Percentiles rank a stretch among this genome's conserved stretches.
These are phyloP conservation scores for Cladobotryum protrusum DNA, from an alignment of 2,329 filamentous ascomycete species.

Conservation along the genomic window DNA sequence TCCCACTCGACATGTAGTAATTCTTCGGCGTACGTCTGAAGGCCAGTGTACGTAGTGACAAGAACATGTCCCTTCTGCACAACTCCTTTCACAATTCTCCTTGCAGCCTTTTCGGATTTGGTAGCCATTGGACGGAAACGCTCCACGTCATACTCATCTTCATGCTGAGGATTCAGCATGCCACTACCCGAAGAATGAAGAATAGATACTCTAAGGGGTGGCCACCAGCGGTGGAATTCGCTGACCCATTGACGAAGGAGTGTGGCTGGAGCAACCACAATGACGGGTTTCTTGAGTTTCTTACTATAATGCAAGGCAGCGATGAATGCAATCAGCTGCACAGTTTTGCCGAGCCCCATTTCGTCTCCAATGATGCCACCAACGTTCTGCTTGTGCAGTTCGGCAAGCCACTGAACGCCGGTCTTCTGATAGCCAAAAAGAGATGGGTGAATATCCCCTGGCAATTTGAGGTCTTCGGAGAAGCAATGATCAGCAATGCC, in stretches of 20 bases:
- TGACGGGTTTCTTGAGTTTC: constrained; percentile 74
- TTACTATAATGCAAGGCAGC: constrained; percentile 90
- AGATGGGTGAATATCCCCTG: constrained; percentile 87
- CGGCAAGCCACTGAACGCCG: constrained; percentile 91
- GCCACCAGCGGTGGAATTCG: constrained; percentile 99
- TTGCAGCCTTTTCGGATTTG: constrained; percentile 53
- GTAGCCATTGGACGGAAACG: constrained; percentile 28
- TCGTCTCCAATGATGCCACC: constrained; percentile 96
- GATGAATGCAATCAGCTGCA: constrained; percentile 67
- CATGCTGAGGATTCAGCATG: constrained; percentile 76
- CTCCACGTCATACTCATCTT: constrained; percentile 47
- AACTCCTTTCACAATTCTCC: constrained; percentile 75
- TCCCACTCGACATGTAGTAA: constrained; percentile 83
- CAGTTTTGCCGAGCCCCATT: constrained; percentile 97
- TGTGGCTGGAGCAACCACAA: constrained; percentile 89
- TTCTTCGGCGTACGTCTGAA: constrained; percentile 85
- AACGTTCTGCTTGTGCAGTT: constrained; percentile 81
- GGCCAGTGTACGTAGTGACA: constrained; percentile 89
- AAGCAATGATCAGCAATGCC: constrained; percentile 70
- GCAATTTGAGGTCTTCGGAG: constrained; percentile 70
- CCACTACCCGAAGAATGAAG: constrained; percentile 92
- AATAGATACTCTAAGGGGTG: constrained; percentile 92
- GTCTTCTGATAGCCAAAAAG: constrained; percentile 97
- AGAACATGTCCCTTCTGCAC: constrained; percentile 82
- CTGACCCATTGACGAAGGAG: constrained; percentile 97